Conservation (phyloP, 192 early-diverging fungal genomes). For the Haplosporangium gracile region DNA sequence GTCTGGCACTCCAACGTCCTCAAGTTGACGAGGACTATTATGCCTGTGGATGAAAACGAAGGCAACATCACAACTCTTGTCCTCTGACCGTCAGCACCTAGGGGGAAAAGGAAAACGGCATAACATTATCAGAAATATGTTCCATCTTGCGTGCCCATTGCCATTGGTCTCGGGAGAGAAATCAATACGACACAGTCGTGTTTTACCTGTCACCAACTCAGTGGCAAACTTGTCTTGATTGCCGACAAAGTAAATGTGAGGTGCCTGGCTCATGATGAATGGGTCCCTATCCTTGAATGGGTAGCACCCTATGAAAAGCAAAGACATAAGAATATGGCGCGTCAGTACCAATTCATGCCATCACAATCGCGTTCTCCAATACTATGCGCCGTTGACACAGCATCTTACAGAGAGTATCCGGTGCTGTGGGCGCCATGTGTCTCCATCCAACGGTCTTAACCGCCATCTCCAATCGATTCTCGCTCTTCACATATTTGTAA, state of each 20-base stretch:
- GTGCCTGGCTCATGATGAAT: slow-evolving; percentile 80
- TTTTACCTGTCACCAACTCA: slow-evolving; percentile 62
- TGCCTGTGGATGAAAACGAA: slow-evolving; percentile 73
- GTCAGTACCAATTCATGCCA: neutral
- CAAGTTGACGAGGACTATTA: slow-evolving; percentile 86
- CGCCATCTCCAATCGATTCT: slow-evolving; percentile 79
- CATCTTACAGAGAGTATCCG: slow-evolving; percentile 91
- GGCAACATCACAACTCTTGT: slow-evolving; percentile 85
- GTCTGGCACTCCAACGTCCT: slow-evolving; percentile 71
- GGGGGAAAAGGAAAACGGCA: slow-evolving; percentile 14
- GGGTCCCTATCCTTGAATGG: slow-evolving; percentile 91
- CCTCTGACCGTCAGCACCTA: slow-evolving; percentile 66
- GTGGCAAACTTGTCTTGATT: slow-evolving; percentile 86
- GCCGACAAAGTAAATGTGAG: slow-evolving; percentile 92
- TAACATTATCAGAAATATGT: neutral
- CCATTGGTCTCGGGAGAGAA: neutral
- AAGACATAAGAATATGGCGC: too few species aligned
- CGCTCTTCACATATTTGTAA: slow-evolving; percentile 70
- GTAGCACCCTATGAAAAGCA: slow-evolving; percentile 80
- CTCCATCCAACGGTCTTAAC: slow-evolving; percentile 82
- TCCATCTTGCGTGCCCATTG: neutral
- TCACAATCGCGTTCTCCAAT: neutral
- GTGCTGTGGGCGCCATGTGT: slow-evolving; percentile 93
- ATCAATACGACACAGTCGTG: neutral
- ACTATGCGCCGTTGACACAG: neutral